Evolutionary conservation across 2,329 filamentous ascomycete genomes (phyloP), one percentile per base, ranked within the genome.

Genomic region (Aspergillus persii): DNA sequence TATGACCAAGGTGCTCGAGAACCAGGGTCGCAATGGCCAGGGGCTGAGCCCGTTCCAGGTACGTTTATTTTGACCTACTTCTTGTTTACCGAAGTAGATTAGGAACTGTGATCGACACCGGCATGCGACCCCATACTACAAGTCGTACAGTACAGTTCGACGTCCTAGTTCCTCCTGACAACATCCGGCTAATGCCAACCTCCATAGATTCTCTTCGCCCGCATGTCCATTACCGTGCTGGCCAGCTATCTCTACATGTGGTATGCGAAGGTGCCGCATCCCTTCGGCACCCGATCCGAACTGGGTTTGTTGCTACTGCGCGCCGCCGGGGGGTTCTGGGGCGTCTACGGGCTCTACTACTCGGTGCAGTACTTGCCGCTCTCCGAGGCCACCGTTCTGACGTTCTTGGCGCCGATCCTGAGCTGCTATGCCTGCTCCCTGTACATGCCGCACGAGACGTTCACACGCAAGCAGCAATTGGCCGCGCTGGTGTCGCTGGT

Each of bases 301-400:
- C 81, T 91, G 41, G 80, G 81, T 69, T 78, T 96, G 5, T 80
- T 97, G 3, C 72, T 91, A 1, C 74, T 84, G 8, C 82, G 92
- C 67, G 91, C 90, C 0, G 72, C 90, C 2, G 82, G 82, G 31
- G 92, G 92, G 11, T 88, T 89, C 74, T 89, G 91, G 71, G 91
- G 91, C 9, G 88, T 96, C 3, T 93, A 88, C 71, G 89, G 89
- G 39, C 84, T 95, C 77, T 96, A 88, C 66, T 87, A 87, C 68
- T 88, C 86, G 7, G 77, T 90, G 58, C 84, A 90, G 70, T 96
- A 96, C 68, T 84, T 96, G 3, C 90, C 91, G 0, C 82, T 96
- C 2, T 89, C 91, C 15, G 92, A 96, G 72, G 92, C 92, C 2
- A 95, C 91, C 0, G 92, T 96, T 36, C 89, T 97, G 55, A 95